phyloP scores from a whole-genome alignment of 106 monocot genomes.

The Dendrobium huoshanense region DNA sequence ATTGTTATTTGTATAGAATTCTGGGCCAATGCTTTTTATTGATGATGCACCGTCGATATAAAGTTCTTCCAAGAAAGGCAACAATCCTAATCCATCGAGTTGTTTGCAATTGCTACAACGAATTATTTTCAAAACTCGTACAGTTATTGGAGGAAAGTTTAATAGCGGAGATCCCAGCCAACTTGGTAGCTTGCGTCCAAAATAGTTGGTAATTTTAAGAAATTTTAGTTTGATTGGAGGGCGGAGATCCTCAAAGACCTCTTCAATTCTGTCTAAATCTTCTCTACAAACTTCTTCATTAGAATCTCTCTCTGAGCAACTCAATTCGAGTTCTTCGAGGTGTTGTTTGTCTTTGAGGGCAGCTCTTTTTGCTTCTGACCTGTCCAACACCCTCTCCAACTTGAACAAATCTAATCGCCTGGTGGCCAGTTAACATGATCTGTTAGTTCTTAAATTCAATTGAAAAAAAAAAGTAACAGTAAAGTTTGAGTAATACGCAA shows the following conservation, averaged over 20 bases:
- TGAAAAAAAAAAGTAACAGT: neutral
- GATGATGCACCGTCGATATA: neutral
- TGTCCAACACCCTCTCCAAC: conserved; percentile 11
- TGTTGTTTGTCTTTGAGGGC: neutral
- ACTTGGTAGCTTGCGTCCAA: conserved; percentile 11
- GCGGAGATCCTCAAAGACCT: conserved; percentile 17
- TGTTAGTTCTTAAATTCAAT: neutral
- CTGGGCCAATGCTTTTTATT: conserved; percentile 3
- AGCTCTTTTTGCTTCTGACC: conserved; percentile 1
- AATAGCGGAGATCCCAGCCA: neutral
- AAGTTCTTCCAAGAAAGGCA: neutral
- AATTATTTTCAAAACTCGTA: neutral
- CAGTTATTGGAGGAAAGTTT: neutral
- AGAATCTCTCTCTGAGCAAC: neutral
- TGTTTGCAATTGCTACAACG: neutral
- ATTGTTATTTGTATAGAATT: neutral
- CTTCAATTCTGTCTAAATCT: neutral
- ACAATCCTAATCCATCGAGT: neutral
- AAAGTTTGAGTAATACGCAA: neutral
- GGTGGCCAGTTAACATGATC: neutral
- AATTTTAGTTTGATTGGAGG: conserved; percentile 9
- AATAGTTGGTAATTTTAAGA: conserved; percentile 11
- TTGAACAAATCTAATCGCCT: neutral
- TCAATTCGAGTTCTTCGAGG: neutral
- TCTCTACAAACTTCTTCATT: neutral